A percentile compares a stretch with the other conserved stretches of the same genome.
phyloP scores from a whole-genome alignment of 2,329 filamentous ascomycete species.

The Pseudovirgaria hyperparasitica region DNA sequence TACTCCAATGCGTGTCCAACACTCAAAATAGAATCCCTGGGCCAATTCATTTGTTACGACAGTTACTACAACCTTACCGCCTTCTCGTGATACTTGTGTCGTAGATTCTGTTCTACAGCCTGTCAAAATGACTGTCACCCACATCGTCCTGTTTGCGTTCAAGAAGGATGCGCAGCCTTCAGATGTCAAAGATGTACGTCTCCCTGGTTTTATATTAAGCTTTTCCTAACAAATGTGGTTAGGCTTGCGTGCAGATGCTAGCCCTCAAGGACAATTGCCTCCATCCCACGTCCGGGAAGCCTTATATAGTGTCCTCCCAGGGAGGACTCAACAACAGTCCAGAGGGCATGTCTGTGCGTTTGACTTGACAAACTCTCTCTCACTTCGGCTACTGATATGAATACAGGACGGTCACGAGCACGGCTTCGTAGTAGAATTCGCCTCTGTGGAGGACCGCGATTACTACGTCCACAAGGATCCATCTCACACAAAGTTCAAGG shows the following conservation, averaged over 20 bases:
- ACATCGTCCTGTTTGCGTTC: conserved; percentile 57
- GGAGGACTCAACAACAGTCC: conserved; percentile 51
- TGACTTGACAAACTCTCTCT: background rate
- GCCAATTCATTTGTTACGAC: too few relatives aligned
- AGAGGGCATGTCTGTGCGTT: conserved; percentile 32
- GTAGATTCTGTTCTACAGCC: too few relatives aligned
- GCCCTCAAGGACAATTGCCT: conserved; percentile 45
- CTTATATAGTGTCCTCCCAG: conserved; percentile 46
- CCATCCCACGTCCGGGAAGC: conserved; percentile 43
- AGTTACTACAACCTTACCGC: too few relatives aligned
- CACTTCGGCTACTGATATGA: background rate
- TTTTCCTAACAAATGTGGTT: conserved; percentile 6
- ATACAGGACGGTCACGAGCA: conserved; percentile 49
- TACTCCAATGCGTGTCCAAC: too few relatives aligned
- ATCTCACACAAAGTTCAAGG: conserved; percentile 47
- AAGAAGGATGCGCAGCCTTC: conserved; percentile 37
- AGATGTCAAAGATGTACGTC: conserved; percentile 43
- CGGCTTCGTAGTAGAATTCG: conserved; percentile 57
- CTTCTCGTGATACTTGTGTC: too few relatives aligned
- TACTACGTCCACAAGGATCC: conserved; percentile 58
- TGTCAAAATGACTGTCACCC: conserved; percentile 49
- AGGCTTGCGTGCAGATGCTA: conserved; percentile 47
- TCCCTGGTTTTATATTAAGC: conserved; percentile 1
- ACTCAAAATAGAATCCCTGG: too few relatives aligned
- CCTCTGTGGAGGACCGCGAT: conserved; percentile 47